Percentiles rank a stretch among this genome's conserved stretches.
Evolutionary conservation across 306 rosid species (phyloP).

Genomic region (Lathyrus tuberosus): DNA sequence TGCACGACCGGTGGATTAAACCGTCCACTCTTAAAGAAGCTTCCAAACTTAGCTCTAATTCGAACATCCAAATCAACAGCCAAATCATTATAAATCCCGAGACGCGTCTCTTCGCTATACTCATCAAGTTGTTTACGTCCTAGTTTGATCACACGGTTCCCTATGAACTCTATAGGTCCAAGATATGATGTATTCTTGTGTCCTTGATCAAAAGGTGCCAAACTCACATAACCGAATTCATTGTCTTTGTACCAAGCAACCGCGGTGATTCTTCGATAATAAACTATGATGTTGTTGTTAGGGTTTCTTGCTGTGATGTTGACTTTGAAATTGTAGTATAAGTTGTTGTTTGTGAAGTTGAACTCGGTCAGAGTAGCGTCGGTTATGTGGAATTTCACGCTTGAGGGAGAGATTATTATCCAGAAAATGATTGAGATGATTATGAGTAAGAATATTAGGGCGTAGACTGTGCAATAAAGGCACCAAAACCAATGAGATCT

Average conservation of each 20-base stretch:
- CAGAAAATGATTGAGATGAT: not conserved
- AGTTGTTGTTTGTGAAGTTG: constrained; percentile 38
- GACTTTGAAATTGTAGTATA: constrained; percentile 34
- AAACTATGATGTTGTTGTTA: constrained; percentile 36
- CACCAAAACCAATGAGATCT: not conserved
- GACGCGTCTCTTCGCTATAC: constrained; percentile 37
- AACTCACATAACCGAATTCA: not conserved
- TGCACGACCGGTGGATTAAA: constrained; percentile 33
- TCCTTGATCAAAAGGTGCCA: constrained; percentile 50
- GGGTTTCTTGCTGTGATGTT: constrained; percentile 44
- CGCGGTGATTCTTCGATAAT: constrained; percentile 33
- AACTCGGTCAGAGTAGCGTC: constrained; percentile 41
- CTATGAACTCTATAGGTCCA: constrained; percentile 28
- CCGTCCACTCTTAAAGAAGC: not conserved
- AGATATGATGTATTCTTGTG: constrained; percentile 42
- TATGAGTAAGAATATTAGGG: not conserved
- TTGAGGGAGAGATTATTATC: constrained; percentile 28
- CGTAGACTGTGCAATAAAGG: constrained; percentile 8
- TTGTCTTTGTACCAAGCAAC: constrained; percentile 43
- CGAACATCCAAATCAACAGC: constrained; percentile 41
- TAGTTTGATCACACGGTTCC: constrained; percentile 22
- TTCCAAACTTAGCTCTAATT: constrained; percentile 31
- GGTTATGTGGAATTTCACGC: constrained; percentile 36
- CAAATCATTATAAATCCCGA: constrained; percentile 36
- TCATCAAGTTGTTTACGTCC: constrained; percentile 30